Evolutionary conservation across 1,284 basidiomycete species (phyloP), one percentile per base, ranked within the genome.

Genomic region (Jaminaea rosea): DNA sequence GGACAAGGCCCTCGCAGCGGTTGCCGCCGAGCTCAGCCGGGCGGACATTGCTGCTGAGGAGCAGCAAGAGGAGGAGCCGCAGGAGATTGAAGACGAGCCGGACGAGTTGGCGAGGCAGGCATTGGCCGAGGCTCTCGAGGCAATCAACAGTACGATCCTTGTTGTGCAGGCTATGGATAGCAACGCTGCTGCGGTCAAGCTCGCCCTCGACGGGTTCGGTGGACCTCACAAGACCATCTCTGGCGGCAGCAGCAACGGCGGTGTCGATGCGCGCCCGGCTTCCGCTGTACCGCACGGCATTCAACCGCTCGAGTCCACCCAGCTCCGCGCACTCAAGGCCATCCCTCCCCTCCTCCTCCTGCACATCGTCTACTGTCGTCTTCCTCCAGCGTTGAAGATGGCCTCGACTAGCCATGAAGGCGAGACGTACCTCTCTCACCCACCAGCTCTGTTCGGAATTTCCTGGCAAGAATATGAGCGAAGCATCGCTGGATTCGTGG

Each of bases 31-130:
- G 37, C 19, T 17, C 32, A 49, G 47, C 24, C 27, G 29, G 5
- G 32, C 31, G 13, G 47, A 37, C 46, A 48, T 44, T 19, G 49
- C 17, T 23, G 56, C 52, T 6, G 31, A 50, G 39, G 53, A 51
- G 23, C 54, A 62, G 52, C 50, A 53, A 8, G 47, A 26, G 29
- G 53, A 58, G 4, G 46, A 55, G 31, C 50, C 50, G 19, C 50
- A 54, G 46, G 56, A 57, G 10, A 27, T n/a, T 3, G 59, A 64
- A 8, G 58, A 52, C 32, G 56, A 62, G 42, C 67, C 67, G 27
- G 70, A 71, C 47, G 70, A 73, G 50, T 58, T 73, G 9, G 70
- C 70, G 0, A 58, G 58, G 19, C 67, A 64, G 7, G 70, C 70
- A 17, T 59, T 73, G 4, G 61, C 56, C 21, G 70, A 73, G 50